Base-by-base conservation (phyloP, 2,329 filamentous ascomycete genomes). In the Dactylellina sp. region DNA sequence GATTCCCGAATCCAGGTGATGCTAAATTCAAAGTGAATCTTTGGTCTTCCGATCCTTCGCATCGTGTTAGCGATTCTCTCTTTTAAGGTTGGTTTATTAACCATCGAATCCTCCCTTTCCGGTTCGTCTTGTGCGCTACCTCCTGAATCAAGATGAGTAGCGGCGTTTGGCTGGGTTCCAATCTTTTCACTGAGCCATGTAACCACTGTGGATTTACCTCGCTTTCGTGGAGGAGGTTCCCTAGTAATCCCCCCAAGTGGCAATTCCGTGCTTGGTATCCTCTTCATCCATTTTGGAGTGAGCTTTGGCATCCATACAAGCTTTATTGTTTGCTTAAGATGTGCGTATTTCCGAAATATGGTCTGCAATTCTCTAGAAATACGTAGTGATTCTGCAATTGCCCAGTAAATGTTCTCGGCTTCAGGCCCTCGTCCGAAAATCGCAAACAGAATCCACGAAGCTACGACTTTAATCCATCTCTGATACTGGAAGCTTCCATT, bases 381-480 rank as follows among this genome's bases (percentile, higher is more conserved):
- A 9, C 40, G 39, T 12, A 77, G 24, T 6, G 40, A n/a, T 40
- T 68, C 61, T 11, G 85, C 77, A 65, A 82, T 81, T 2, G 80
- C 79, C 59, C 81, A 82, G 78, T 89, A 89, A 80, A 86, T 85
- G 22, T 82, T 81, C 2, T 82, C 81, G 0, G 88, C 88, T 77
- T 91, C 89, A 24, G 81, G 82, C 28, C 88, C 89, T 14, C 88
- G 84, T 7, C 89, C 89, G 76, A 90, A 90, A 77, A 89, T 86
- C n/a, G 85, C 59, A 78, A 90, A 90, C 11, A 87, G 80, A 24
- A 88, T 68, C 70, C 86, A 83, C 0, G 85, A 86, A 2, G 84
- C 81, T 0, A 78, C 83, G 7, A 89, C 81, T 50, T 85, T 84
- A 18, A 86, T 82, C 86, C 87, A 91, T 28, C 85, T 84, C 77